phyloP scores from a whole-genome alignment of 2,329 filamentous ascomycete genomes.

The Chaetomium sp. region DNA sequence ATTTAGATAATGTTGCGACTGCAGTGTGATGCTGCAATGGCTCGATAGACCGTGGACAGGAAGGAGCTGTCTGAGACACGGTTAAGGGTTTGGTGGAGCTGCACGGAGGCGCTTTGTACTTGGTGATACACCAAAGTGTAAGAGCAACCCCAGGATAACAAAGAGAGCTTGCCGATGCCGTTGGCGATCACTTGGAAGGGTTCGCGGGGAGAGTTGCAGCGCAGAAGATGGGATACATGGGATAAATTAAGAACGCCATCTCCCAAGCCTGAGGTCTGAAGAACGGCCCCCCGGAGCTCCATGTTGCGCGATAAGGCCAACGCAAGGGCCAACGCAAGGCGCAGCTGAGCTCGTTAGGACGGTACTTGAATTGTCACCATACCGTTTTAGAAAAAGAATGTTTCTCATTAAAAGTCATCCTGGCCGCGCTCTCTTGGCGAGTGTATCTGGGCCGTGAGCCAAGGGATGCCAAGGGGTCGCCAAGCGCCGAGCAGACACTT shows the following conservation, averaged over 20 bases:
- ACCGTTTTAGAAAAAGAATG: neutral
- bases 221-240: neutral
- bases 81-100: constrained; percentile 9
- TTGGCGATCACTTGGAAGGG: neutral
- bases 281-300: neutral
- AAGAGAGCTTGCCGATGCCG: constrained; percentile 10
- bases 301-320: constrained; percentile 17
- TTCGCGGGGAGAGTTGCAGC: neutral
- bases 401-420: neutral
- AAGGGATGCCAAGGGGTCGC: constrained; percentile 14
- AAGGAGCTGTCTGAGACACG: constrained; percentile 8
- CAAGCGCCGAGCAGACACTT: constrained; percentile 13
- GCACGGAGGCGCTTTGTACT: constrained; percentile 6
- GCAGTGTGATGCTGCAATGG: constrained; percentile 20
- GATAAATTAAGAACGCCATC: constrained; percentile 6
- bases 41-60: no score
- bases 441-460: constrained; percentile 7
- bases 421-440: neutral
- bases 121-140: constrained; percentile 2
- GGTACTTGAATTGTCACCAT: neutral
- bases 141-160: neutral
- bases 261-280: neutral
- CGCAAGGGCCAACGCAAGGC: constrained; percentile 17
- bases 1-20: constrained; percentile 4
- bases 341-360: constrained; percentile 6